Conservation (phyloP, 2,329 filamentous ascomycete species). For the Pyrenophora tritici-repentis region DNA sequence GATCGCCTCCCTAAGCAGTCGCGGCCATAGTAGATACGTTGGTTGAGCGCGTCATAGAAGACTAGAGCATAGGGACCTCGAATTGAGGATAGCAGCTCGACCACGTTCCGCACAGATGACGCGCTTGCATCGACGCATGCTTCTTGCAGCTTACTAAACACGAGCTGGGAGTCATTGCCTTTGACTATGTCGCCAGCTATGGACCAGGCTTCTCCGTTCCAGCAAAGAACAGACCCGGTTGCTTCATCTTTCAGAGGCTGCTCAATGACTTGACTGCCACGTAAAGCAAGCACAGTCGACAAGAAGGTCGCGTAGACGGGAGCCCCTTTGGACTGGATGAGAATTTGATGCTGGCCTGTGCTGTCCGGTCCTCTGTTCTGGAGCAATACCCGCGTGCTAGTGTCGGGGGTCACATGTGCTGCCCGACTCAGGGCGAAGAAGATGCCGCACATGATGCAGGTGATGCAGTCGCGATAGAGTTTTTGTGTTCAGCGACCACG, state of each 20-base stretch:
- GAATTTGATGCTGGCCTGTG: constrained; percentile 21
- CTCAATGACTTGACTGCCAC: constrained; percentile 70
- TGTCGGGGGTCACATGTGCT: constrained; percentile 29
- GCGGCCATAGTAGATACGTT: constrained; percentile 76
- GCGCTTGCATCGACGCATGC: constrained; percentile 11
- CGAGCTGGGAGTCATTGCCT: constrained; percentile 77
- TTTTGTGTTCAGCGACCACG: constrained; percentile 5
- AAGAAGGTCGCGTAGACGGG: constrained; percentile 64
- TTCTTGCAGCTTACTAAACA: constrained; percentile 65
- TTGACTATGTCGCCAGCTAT: constrained; percentile 62
- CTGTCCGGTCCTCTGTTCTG: constrained; percentile 43
- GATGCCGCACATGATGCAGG: constrained; percentile 52
- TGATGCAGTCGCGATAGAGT: constrained; percentile 13
- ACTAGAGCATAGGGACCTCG: constrained; percentile 86
- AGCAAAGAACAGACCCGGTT: constrained; percentile 76
- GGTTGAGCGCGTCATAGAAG: constrained; percentile 70
- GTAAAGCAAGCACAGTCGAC: constrained; percentile 89
- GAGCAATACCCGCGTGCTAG: constrained; percentile 33
- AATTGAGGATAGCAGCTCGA: constrained; percentile 35
- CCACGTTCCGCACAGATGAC: constrained; percentile 16
- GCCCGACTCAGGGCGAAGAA: constrained; percentile 55
- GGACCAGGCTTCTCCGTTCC: constrained; percentile 97
- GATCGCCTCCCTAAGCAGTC: constrained; percentile 89
- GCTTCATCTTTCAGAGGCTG: constrained; percentile 71
- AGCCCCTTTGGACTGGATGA: constrained; percentile 10